Conservation (phyloP, 1,139 yeast species). For the Debaryomyces subglobosus region DNA sequence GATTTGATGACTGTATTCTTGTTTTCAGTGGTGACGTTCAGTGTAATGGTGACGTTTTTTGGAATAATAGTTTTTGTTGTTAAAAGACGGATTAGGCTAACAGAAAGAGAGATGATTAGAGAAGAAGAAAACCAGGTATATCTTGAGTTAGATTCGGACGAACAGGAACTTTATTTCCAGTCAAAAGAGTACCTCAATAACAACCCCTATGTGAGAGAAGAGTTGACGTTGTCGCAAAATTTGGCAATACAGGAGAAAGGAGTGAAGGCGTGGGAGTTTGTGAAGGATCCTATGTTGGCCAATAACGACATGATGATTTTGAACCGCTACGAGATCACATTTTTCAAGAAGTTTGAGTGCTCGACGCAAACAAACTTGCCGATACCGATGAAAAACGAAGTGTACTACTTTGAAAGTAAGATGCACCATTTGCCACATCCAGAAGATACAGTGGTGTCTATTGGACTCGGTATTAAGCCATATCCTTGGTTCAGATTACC, state of each 20-base stretch:
- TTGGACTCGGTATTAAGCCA: conserved; percentile 54
- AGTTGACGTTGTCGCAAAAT: conserved; percentile 50
- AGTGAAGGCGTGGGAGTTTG: conserved; percentile 89
- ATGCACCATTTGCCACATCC: conserved; percentile 59
- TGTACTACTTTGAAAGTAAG: conserved; percentile 88
- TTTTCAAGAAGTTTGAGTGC: conserved; percentile 70
- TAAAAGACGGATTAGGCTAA: conserved; percentile 11
- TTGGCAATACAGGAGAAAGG: conserved; percentile 88
- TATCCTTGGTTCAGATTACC: conserved; percentile 64
- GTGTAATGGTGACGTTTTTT: conserved; percentile 7
- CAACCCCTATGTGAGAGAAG: conserved; percentile 57
- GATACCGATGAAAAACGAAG: conserved; percentile 81
- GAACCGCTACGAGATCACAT: conserved; percentile 77
- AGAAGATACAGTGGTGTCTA: conserved; percentile 42
- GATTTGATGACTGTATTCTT: conserved; percentile 6
- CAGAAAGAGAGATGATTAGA: conserved; percentile 60
- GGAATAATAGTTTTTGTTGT: conserved; percentile 4
- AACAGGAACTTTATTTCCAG: conserved; percentile 78
- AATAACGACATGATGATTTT: conserved; percentile 64
- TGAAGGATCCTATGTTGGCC: conserved; percentile 65
- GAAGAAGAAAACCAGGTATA: conserved; percentile 66
- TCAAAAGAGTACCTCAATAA: conserved; percentile 60
- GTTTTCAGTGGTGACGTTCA: conserved; percentile 2
- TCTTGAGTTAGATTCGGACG: conserved; percentile 65
- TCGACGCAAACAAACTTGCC: conserved; percentile 87